phyloP scores from a whole-genome alignment of 371 early-diverging fungal genomes.

The Mucor ambiguus region DNA sequence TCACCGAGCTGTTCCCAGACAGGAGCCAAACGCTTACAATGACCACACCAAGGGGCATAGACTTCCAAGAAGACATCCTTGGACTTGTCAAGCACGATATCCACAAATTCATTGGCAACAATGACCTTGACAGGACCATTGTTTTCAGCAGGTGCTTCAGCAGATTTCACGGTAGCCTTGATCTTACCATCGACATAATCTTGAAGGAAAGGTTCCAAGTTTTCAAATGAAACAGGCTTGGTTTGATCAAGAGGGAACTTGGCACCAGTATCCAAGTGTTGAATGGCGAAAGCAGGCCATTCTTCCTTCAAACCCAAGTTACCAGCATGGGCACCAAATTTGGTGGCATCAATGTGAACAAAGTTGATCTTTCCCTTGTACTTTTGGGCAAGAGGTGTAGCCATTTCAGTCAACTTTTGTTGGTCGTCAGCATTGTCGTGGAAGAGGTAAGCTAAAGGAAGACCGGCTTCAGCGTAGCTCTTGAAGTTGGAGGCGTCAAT shows the following conservation, averaged over 20 bases:
- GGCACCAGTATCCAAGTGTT: constrained; percentile 64
- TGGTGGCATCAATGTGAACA: constrained; percentile 86
- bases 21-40: constrained; percentile 91
- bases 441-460: constrained; percentile 91
- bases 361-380: constrained; percentile 84
- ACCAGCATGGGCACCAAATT: constrained; percentile 85
- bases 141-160: constrained; percentile 81
- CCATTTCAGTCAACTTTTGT: constrained; percentile 48
- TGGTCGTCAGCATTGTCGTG: constrained; percentile 65
- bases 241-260: constrained; percentile 85
- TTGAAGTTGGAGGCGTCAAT: constrained; percentile 87
- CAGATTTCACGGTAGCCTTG: constrained; percentile 82
- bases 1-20: constrained; percentile 79
- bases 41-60: constrained; percentile 95
- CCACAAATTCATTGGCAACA: constrained; percentile 80
- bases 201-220: constrained; percentile 64
- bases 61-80: constrained; percentile 96
- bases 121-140: constrained; percentile 88
- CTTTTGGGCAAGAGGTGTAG: constrained; percentile 80
- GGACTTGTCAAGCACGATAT: constrained; percentile 78
- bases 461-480: constrained; percentile 77
- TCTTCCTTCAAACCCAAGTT: constrained; percentile 79
- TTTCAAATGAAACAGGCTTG: constrained; percentile 60
- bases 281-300: constrained; percentile 95
- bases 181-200: constrained; percentile 72